These are phyloP conservation scores for Eimeria brunetti DNA, from an alignment of 169 alveolate genomes.

Conservation along the genomic window DNA sequence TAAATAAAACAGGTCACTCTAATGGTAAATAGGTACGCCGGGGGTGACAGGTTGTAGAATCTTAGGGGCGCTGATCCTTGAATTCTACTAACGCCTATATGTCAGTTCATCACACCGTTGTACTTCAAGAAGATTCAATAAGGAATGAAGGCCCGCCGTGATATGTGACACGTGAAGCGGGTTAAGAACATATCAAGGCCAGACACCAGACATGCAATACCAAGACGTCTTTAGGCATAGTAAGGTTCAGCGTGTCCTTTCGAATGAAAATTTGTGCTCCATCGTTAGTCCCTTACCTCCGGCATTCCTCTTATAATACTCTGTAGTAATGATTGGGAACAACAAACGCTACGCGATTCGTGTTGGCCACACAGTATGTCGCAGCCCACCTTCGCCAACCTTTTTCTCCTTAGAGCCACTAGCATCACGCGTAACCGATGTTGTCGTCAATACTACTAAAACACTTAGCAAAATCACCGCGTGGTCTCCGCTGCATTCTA, in stretches of 20 bases:
- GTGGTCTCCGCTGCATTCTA: too few species aligned
- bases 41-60: not conserved
- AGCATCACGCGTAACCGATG: too few species aligned
- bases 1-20: too few species aligned
- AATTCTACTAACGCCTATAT: not conserved
- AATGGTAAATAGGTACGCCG: not conserved
- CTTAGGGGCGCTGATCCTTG: not conserved
- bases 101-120: not conserved
- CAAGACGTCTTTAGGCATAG: not conserved
- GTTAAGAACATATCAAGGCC: not conserved
- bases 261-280: not conserved
- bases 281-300: too few species aligned
- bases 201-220: not conserved
- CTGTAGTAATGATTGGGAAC: too few species aligned
- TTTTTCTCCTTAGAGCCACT: too few species aligned
- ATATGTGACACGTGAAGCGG: not conserved
- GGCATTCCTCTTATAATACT: too few species aligned
- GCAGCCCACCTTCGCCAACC: too few species aligned
- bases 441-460: too few species aligned
- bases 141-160: not conserved
- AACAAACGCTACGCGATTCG: too few species aligned
- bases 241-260: not conserved
- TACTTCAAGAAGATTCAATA: not conserved
- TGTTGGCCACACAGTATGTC: too few species aligned
- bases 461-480: too few species aligned